Percentiles rank a stretch among this genome's conserved stretches.
Evolutionary conservation across 257 asterid genomes (phyloP).

Genomic region (Fraxinus pennsylvanica): DNA sequence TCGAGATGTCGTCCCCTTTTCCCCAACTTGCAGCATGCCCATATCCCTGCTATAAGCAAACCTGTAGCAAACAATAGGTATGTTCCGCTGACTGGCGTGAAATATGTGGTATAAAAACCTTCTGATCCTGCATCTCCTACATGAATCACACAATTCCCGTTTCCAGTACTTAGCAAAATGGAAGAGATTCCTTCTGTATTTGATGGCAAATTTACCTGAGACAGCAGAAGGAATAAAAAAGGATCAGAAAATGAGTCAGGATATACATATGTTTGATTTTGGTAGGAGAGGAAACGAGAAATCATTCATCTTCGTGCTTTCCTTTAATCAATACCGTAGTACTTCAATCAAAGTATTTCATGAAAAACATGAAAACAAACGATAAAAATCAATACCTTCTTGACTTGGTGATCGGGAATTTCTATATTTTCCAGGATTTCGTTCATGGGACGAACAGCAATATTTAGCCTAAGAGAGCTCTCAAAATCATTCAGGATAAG

Average conservation of each 20-base stretch:
- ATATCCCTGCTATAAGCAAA: conserved; percentile 38
- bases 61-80: conserved; percentile 48
- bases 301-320: background rate
- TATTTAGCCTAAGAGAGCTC: conserved; percentile 22
- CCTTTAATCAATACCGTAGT: background rate
- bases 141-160: conserved; percentile 41
- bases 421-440: conserved; percentile 16
- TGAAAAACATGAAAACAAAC: background rate
- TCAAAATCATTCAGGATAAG: conserved; percentile 33
- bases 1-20: conserved; percentile 37
- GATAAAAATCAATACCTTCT: conserved; percentile 43
- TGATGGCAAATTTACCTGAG: conserved; percentile 51
- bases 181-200: conserved; percentile 36
- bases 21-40: conserved; percentile 42
- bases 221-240: conserved; percentile 6
- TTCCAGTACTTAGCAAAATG: conserved; percentile 32
- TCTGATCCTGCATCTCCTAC: conserved; percentile 31
- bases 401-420: conserved; percentile 38
- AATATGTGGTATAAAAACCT: conserved; percentile 24
- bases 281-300: too few relatives aligned
- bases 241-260: conserved; percentile 1
- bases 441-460: conserved; percentile 28
- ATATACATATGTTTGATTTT: background rate
- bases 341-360: background rate
- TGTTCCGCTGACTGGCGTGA: conserved; percentile 43